Evolutionary conservation across 2,329 filamentous ascomycete genomes (phyloP), one percentile per base, ranked within the genome.

Genomic region (Graphium sp.): DNA sequence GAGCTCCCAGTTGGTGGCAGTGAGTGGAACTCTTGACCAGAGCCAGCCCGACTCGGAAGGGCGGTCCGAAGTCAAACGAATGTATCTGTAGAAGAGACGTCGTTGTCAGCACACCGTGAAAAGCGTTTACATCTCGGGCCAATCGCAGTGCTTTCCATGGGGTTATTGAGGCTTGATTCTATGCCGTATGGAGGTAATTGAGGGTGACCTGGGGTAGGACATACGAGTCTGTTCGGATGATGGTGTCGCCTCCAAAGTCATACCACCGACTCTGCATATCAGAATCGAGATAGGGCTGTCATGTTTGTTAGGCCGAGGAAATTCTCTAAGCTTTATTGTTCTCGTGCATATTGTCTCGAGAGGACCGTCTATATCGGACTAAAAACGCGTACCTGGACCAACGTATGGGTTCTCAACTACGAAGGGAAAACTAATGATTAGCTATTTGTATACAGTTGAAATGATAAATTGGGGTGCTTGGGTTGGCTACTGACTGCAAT

Each of bases 251-350:
- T 49, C 89, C 89, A 67, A 91, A 98, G 59, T 98, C 89, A 57
- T 87, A 98, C 87, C 89, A 98, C 49, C 89, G 77, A 59, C 82
- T 93, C 59, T 91, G 80, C 76, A 95, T 85, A 53, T 95, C 89
- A 35, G 84, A 89, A 58, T 98, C 89, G 43, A 98, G 73, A 56
- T 94, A 98, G 36, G 89, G 89, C 79, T 94, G 47, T 37, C 30
- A 39, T 31, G 22, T 30, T 34, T 37, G 38, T 31, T 19, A 16
- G n/a, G 21, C 23, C 22, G 30, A 34, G 38, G n/a, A n/a, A n/a
- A n/a, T n/a, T n/a, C n/a, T n/a, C n/a, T n/a, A n/a, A 34, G 29
- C 22, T 30, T 30, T 35, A 28, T 22, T 29, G 37, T 45, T 18
- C 22, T 24, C 26, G 35, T 38, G 29, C n/a, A n/a, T n/a, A n/a